Base-by-base conservation (phyloP, 805 yeast species). In the Spathaspora gorwiae region DNA sequence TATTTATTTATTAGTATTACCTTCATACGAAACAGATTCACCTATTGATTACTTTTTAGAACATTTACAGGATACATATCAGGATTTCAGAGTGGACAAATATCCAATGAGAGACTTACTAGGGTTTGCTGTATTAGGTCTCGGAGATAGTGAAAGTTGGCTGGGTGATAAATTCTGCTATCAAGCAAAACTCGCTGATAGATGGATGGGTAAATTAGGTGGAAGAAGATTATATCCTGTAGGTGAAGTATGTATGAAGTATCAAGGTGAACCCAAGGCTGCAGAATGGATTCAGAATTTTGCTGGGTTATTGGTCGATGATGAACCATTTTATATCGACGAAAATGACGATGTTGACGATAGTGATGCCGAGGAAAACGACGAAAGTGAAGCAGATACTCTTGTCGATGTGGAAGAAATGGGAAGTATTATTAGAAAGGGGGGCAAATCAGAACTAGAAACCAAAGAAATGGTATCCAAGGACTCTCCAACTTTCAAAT, bases 21-120 rank as follows among this genome's bases (percentile, higher is more conserved):
- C 97, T 1, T 88, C 96, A 0, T 90, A 90, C 59, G 97, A 89
- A 52, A 86, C 90, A 0, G 97, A 90, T 61, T 87, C 95, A 1
- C 97, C 97, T 11, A 74, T 90, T 30, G 97, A 90, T 62, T 90
- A 81, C 59, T 88, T 89, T 62, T 68, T 90, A 46, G 95, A 87
- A 55, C 81, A 87, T 37, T 70, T 90, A 52, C 75, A 79, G 50
- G 97, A 90, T 45, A 88, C 95, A 1, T 79, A 79, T 49, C 83
- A 84, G 49, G 97, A 90, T 62, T 88, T 88, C 68, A 75, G 97
- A 53, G 78, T 90, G 31, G 96, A 89, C 58, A 87, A 87, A 49
- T 82, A 79, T 52, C 96, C 97, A 3, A 68, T 90, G 54, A 69
- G 78, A 29, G 65, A 73, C 35, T 61, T 90, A 14, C 72, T 82